Conservation (phyloP, 2,329 filamentous ascomycete genomes). For the Penicillium sp. region DNA sequence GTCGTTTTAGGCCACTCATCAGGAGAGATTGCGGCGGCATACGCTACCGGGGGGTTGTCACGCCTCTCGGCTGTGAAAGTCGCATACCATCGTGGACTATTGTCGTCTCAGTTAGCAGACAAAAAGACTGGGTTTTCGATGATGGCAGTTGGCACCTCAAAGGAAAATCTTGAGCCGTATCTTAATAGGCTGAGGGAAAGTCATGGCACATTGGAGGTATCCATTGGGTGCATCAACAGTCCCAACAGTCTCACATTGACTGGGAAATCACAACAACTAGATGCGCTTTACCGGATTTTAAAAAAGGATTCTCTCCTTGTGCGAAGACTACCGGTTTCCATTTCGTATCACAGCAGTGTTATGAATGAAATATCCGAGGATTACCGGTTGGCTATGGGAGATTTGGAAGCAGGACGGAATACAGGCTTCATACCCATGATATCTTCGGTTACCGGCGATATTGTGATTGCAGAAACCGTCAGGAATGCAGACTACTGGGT, state of each 20-base stretch:
- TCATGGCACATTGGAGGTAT: slow-evolving; percentile 16
- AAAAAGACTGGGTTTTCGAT: slow-evolving; percentile 23
- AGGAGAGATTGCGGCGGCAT: slow-evolving; percentile 30
- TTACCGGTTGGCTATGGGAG: slow-evolving; percentile 13
- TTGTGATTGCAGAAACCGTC: slow-evolving; percentile 9
- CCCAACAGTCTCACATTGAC: slow-evolving; percentile 52
- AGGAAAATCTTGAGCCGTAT: neutral
- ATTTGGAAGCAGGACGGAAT: neutral
- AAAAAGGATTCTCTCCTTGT: slow-evolving; percentile 26
- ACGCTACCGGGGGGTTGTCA: slow-evolving; percentile 21
- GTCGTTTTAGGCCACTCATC: slow-evolving; percentile 28
- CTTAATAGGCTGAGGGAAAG: neutral
- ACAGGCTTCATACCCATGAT: slow-evolving; percentile 19
- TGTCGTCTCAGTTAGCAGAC: slow-evolving; percentile 11
- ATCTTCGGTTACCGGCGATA: slow-evolving; percentile 21
- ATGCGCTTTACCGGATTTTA: slow-evolving; percentile 43
- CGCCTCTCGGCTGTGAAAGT: slow-evolving; percentile 20
- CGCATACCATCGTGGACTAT: slow-evolving; percentile 22
- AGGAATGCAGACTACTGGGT: slow-evolving; percentile 26
- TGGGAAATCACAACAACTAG: slow-evolving; percentile 46
- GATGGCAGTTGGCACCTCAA: slow-evolving; percentile 21
- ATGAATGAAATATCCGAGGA: slow-evolving; percentile 14
- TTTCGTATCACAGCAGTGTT: slow-evolving; percentile 24
- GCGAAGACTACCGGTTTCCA: slow-evolving; percentile 19
- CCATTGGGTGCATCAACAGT: slow-evolving; percentile 47